Base-by-base conservation (phyloP, 2,329 filamentous ascomycete genomes). In the Stemphylium lycopersici region DNA sequence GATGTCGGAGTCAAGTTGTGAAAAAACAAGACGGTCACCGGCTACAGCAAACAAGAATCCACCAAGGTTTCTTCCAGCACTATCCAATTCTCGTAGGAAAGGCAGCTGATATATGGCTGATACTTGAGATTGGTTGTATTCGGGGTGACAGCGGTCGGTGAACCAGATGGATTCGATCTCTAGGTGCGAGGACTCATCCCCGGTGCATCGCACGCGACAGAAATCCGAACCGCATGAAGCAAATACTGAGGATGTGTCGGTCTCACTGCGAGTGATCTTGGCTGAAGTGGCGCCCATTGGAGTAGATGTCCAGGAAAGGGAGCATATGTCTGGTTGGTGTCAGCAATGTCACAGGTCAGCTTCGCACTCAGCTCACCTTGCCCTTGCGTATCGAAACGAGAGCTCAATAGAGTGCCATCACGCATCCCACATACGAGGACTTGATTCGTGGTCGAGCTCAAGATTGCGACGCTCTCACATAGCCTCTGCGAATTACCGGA, bases 21-120 rank as follows among this genome's bases (percentile, higher is more conserved):
- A 79, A 44, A 80, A 77, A 11, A 82, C 70, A 53, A 84, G 72
- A 22, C 79, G 74, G 10, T 76, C 74, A 22, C 79, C 78, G 15
- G 78, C 76, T 42, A 82, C 77, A 34, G 78, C 80, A 38, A 83
- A 77, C 8, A 84, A 66, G 33, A 79, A 77, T 2, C 77, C 77
- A 12, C 71, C 70, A 10, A 80, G 64, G 12, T 76, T 69, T 43
- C 78, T 68, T 12, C 76, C 70, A 20, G 71, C 61, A 32, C 75
- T 71, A 16, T 75, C 65, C 45, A 74, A 68, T 4, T 52, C 37
- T 3, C 10, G n/a, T 2, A 52, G 18, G 2, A 62, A 56, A 6
- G 70, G 67, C 1, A 76, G 52, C 44, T 76, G 73, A 47, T 65
- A 67, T 2, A 71, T 46, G 4, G 74, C 71, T 3, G 70, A 69